Conservation (phyloP, 2,329 filamentous ascomycete genomes). For the Albophoma yamanashiensis region DNA sequence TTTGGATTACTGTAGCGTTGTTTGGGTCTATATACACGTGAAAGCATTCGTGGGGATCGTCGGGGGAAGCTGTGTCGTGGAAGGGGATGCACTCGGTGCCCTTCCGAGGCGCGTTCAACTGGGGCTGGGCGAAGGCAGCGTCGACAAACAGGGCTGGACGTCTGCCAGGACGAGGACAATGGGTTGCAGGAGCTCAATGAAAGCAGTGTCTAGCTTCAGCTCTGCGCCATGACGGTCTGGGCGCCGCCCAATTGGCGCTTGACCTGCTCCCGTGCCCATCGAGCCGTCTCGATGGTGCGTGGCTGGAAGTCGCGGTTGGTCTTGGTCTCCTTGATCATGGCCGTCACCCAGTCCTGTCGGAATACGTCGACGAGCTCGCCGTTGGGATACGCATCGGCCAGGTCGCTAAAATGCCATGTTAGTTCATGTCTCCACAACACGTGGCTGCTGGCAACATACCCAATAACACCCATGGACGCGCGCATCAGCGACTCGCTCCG, state of each 20-base stretch:
- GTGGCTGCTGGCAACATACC: conserved; percentile 43
- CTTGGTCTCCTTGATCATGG: conserved; percentile 85
- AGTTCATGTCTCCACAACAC: not conserved
- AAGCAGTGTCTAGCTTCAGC: conserved; percentile 16
- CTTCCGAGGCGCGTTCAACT: not conserved
- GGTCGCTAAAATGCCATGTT: conserved; percentile 50
- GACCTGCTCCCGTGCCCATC: conserved; percentile 95
- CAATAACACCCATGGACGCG: conserved; percentile 94
- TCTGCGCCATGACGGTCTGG: conserved; percentile 39
- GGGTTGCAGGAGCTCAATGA: not conserved
- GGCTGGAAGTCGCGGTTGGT: conserved; percentile 75
- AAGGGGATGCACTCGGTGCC: conserved; percentile 5
- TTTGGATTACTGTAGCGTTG: conserved; percentile 27
- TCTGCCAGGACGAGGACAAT: not conserved
- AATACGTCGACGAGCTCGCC: conserved; percentile 78
- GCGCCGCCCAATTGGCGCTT: conserved; percentile 68
- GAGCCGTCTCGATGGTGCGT: conserved; percentile 86
- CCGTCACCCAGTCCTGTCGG: conserved; percentile 82
- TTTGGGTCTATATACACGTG: conserved; percentile 27
- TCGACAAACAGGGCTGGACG: not conserved
- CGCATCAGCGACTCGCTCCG: conserved; percentile 86
- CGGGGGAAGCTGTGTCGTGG: conserved; percentile 18
- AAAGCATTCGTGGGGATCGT: conserved; percentile 25
- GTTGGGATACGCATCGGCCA: conserved; percentile 86
- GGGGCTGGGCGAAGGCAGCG: not conserved